These are phyloP conservation scores for Wickerhamomyces bisporus DNA, from an alignment of 805 yeast genomes.

Conservation along the genomic window DNA sequence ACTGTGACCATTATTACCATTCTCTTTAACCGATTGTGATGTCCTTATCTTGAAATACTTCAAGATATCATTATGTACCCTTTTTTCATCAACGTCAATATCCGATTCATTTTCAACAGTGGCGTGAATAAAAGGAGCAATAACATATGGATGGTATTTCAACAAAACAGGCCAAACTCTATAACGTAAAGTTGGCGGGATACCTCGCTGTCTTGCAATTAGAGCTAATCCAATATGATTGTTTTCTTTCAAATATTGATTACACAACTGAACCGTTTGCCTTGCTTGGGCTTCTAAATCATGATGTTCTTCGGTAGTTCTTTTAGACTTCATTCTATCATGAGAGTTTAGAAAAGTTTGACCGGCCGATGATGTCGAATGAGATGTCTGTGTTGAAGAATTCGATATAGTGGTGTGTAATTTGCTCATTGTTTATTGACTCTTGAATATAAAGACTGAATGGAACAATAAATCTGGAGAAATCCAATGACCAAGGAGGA, in stretches of 20 bases:
- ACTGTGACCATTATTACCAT: neutral
- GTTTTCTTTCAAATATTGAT: constrained; percentile 47
- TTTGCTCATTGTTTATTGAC: constrained; percentile 6
- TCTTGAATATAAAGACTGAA: neutral
- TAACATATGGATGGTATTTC: constrained; percentile 80
- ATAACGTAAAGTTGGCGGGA: constrained; percentile 77
- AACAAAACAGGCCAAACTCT: constrained; percentile 81
- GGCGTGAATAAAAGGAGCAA: constrained; percentile 63
- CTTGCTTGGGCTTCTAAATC: constrained; percentile 6
- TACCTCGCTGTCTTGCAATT: constrained; percentile 76
- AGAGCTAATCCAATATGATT: constrained; percentile 75
- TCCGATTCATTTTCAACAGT: constrained; percentile 31
- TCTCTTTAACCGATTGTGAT: constrained; percentile 1
- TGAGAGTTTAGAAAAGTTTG: constrained; percentile 10
- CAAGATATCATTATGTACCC: constrained; percentile 50
- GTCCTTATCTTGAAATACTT: constrained; percentile 48
- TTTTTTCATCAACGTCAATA: constrained; percentile 23
- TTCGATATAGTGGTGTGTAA: constrained; percentile 17
- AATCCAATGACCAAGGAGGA: neutral
- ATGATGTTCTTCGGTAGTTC: constrained; percentile 4
- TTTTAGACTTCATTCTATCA: neutral
- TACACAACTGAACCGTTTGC: constrained; percentile 45
- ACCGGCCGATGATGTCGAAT: neutral
- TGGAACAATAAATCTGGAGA: neutral
- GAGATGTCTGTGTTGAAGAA: constrained; percentile 8